A percentile compares a stretch with the other conserved stretches of the same genome.
Evolutionary conservation across 805 yeast genomes (phyloP).

Genomic region (Metschnikowia colocasiae): DNA sequence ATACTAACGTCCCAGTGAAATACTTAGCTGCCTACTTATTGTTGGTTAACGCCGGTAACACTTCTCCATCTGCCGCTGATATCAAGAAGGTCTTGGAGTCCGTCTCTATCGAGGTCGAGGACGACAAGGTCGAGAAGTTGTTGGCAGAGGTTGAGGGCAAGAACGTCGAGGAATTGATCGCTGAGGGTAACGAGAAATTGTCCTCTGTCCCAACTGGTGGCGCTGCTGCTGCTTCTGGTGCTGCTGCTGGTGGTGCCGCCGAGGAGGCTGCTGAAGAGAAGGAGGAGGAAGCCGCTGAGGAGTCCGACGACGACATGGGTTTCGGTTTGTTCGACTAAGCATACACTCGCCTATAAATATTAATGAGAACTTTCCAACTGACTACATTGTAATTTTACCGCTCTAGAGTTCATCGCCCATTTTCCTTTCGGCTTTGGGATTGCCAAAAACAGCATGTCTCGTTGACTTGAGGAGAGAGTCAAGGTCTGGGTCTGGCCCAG

Average conservation of each 20-base stretch:
- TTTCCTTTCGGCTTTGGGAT: conserved; percentile 59
- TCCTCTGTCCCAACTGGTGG: conserved; percentile 34
- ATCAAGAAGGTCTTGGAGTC: conserved; percentile 39
- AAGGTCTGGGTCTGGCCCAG: conserved; percentile 35
- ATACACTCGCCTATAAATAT: conserved; percentile 9
- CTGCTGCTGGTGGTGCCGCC: conserved; percentile 24
- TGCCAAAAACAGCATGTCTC: conserved; percentile 74
- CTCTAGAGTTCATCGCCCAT: conserved; percentile 37
- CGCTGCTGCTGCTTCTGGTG: conserved; percentile 28
- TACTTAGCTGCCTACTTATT: conserved; percentile 47
- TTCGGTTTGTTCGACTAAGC: conserved; percentile 32
- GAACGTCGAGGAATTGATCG: conserved; percentile 34
- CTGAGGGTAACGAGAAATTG: conserved; percentile 36
- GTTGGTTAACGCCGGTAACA: conserved; percentile 46
- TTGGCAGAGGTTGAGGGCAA: conserved; percentile 36
- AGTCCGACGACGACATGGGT: conserved; percentile 30
- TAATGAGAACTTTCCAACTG: conserved; percentile 1
- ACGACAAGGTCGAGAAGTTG: conserved; percentile 32
- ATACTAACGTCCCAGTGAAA: conserved; percentile 37
- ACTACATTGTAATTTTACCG: not conserved
- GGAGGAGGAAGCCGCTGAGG: conserved; percentile 25
- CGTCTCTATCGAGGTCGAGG: conserved; percentile 36
- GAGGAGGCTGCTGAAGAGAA: conserved; percentile 27
- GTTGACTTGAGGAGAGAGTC: conserved; percentile 31
- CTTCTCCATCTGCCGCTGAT: conserved; percentile 42